Percentiles rank a stretch among this genome's conserved stretches.
Conservation (phyloP, 2,329 filamentous ascomycete genomes). For the Pseudogymnoascus sp. region DNA sequence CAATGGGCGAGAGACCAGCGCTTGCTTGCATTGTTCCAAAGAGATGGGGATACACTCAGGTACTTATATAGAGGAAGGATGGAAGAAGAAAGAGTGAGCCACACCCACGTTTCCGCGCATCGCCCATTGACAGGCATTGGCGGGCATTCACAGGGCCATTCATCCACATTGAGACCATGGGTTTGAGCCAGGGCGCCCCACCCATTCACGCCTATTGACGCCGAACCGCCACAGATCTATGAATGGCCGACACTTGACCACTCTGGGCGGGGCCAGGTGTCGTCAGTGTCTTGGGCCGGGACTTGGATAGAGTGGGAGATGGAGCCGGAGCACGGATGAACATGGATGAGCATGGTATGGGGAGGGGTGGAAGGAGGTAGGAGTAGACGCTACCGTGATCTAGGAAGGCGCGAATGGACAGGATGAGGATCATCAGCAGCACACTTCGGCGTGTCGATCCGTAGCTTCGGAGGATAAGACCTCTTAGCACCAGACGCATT, state of each 20-base stretch:
- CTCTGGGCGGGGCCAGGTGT: not conserved
- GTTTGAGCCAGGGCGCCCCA: too few species aligned
- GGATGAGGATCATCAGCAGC: conserved; percentile 2
- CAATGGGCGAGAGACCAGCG: conserved; percentile 4
- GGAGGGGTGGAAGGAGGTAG: too few species aligned
- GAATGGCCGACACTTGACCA: conserved; percentile 7
- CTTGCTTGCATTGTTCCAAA: not conserved
- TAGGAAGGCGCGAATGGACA: conserved; percentile 1
- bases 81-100: not conserved
- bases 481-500: not conserved
- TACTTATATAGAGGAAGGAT: conserved; percentile 5
- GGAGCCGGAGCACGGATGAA: not conserved
- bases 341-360: too few species aligned
- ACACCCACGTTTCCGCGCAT: not conserved
- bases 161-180: not conserved
- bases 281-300: not conserved
- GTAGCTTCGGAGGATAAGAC: not conserved
- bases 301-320: not conserved
- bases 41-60: not conserved
- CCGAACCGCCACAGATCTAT: conserved; percentile 4
- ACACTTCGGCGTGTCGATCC: not conserved
- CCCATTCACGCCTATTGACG: conserved; percentile 1
- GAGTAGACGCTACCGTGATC: not conserved
- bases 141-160: not conserved
- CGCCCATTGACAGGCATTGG: not conserved